phyloP scores from a whole-genome alignment of 441 rosid species.

The Erodium trifolium region DNA sequence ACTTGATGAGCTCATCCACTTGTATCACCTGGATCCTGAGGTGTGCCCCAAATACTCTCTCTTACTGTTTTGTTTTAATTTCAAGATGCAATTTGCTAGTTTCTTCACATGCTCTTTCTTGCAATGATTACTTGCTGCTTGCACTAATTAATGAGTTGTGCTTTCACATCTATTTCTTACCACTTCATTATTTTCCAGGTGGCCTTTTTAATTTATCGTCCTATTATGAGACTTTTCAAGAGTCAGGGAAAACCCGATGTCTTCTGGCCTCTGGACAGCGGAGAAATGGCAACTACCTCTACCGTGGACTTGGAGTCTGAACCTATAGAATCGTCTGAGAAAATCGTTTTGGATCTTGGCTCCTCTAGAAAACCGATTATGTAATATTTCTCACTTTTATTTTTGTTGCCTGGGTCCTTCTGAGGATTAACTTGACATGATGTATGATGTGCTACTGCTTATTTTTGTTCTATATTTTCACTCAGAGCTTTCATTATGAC shows the following conservation, averaged over 20 bases:
- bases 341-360: slow-evolving; percentile 64
- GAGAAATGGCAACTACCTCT: slow-evolving; percentile 33
- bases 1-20: slow-evolving; percentile 81
- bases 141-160: slow-evolving; percentile 13
- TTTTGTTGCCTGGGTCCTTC: slow-evolving; percentile 8
- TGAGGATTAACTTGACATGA: neutral
- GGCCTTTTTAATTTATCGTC: slow-evolving; percentile 94
- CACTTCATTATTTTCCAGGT: slow-evolving; percentile 39
- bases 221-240: slow-evolving; percentile 96
- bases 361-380: slow-evolving; percentile 45
- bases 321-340: slow-evolving; percentile 30
- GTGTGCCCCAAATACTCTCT: slow-evolving; percentile 29
- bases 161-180: slow-evolving; percentile 11
- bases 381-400: slow-evolving; percentile 34
- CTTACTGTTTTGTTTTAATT: neutral
- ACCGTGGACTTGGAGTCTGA: slow-evolving; percentile 38
- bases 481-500: no score
- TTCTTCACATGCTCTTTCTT: neutral
- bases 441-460: no score
- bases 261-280: slow-evolving; percentile 83
- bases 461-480: no score
- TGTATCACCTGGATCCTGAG: slow-evolving; percentile 98
- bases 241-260: slow-evolving; percentile 58
- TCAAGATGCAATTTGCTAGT: slow-evolving; percentile 10
- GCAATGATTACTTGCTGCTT: slow-evolving; percentile 7